Evolutionary conservation across 2,329 filamentous ascomycete species (phyloP), one percentile per base, ranked within the genome.

Genomic region (Ophiocordyceps camponoti-floridani): DNA sequence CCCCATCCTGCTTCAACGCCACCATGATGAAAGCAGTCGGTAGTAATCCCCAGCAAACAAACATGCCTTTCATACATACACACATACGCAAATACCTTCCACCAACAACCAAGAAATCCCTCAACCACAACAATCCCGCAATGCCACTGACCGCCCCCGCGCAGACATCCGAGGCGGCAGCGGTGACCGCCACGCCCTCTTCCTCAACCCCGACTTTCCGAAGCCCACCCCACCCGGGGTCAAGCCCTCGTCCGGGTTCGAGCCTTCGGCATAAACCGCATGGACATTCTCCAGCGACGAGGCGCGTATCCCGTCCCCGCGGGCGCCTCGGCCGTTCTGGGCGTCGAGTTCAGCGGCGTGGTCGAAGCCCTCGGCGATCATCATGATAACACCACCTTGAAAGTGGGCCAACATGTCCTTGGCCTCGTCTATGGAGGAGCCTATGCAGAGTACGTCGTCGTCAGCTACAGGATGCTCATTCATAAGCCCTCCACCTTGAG

Each of bases 391-490:
- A 5, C n/a, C 3, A 40, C 38, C 6, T 2, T 19, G 38, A 18
- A 7, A 7, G 16, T 93, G 62, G 86, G 86, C 40, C 85, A 93
- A 57, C 81, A 80, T 52, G 87, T 95, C 6, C 89, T 96, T 58
- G 88, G 89, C 0, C 70, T 95, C 13, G 84, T 85, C 4, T 94
- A 94, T 64, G 87, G 89, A 50, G 88, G 82, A 46, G 87, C 87
- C 0, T 94, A 94, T 60, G 87, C 87, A 27, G 84, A 94, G 66
- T 89, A 82, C 64, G 76, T 94, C 53, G 75, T 77, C 42, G 82
- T 86, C 5, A 78, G 73, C 55, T 77, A 78, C 43, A 75, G 79
- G 54, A 93, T 89, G 84, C 71, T 94, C 38, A 69, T 94, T 33
- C 80, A 79, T 63, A 94, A 93, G 66, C 87, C 87, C 0, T 63